Evolutionary conservation across 495 filamentous ascomycete species (phyloP).

Genomic region (Physcia stellaris): DNA sequence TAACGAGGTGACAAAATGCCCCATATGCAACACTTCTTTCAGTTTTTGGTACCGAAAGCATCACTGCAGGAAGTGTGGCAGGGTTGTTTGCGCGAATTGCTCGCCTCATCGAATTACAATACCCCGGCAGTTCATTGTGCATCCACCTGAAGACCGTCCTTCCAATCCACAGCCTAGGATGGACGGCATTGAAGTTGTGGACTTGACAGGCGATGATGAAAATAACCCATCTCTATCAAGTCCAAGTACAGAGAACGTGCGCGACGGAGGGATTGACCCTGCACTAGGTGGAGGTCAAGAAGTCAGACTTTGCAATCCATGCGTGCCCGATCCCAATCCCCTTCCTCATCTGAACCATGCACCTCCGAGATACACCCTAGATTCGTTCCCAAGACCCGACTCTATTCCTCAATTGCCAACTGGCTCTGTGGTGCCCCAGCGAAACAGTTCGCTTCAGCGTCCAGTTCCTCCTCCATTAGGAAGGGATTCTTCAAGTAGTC

Average conservation of each 20-base stretch:
- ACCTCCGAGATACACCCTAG: constrained; percentile 1
- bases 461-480: no score
- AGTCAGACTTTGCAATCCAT: constrained; percentile 87
- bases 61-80: constrained; percentile 92
- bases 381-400: constrained; percentile 5
- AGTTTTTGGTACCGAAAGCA: constrained; percentile 83
- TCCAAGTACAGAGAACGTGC: no score
- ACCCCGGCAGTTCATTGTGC: constrained; percentile 83
- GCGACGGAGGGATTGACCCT: constrained; percentile 28
- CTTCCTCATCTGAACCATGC: constrained; percentile 34
- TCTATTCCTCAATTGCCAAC: no score
- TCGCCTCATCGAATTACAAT: constrained; percentile 95
- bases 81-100: constrained; percentile 82
- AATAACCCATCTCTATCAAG: constrained; percentile 1
- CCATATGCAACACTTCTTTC: constrained; percentile 66
- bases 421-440: no score
- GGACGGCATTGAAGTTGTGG: constrained; percentile 18
- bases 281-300: constrained; percentile 66
- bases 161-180: no score
- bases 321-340: constrained; percentile 81
- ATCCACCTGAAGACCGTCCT: constrained; percentile 47
- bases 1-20: constrained; percentile 59
- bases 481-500: no score
- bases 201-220: constrained; percentile 28
- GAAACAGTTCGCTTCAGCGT: no score